Percentiles rank a stretch among this genome's conserved stretches.
These are phyloP conservation scores for Citrus mangshanensis DNA, from an alignment of 345 rosid species.

Conservation along the genomic window DNA sequence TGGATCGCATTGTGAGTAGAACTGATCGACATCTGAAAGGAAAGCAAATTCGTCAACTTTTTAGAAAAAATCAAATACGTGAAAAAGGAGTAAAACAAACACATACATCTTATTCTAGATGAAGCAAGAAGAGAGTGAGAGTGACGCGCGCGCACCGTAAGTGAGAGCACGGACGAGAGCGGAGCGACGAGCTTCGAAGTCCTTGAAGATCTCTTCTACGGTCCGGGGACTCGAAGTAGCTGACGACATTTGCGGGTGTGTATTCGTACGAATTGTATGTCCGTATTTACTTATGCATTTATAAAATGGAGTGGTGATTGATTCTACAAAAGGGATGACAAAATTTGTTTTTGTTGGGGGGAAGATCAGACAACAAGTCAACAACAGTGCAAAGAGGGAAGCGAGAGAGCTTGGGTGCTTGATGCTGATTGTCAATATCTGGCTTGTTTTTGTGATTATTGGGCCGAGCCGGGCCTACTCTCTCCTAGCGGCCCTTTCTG, in stretches of 20 bases:
- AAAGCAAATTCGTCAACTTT: background rate
- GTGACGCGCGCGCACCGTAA: slow-evolving; percentile 17
- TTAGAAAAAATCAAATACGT: background rate
- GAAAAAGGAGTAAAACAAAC: background rate
- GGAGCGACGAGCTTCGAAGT: slow-evolving; percentile 41
- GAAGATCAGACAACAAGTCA: background rate
- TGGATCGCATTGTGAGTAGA: slow-evolving; percentile 40
- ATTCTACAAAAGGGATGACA: background rate
- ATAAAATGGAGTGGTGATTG: background rate
- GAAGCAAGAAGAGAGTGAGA: background rate
- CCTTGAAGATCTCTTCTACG: slow-evolving; percentile 83
- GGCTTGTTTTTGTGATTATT: no score
- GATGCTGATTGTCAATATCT: background rate
- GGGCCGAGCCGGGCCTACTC: background rate
- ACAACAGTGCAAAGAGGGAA: background rate
- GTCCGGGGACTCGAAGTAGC: slow-evolving; percentile 61
- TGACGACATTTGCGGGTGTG: slow-evolving; percentile 20
- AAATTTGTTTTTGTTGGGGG: background rate
- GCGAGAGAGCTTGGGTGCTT: background rate
- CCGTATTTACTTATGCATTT: background rate
- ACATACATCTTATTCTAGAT: background rate
- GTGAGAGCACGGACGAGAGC: slow-evolving; percentile 45
- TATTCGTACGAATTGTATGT: background rate
- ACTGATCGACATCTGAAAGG: slow-evolving; percentile 33
- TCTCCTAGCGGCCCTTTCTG: background rate